A percentile compares a stretch with the other conserved stretches of the same genome.
phyloP scores from a whole-genome alignment of 768 basidiomycete species.

The Termitomyces titanicus region DNA sequence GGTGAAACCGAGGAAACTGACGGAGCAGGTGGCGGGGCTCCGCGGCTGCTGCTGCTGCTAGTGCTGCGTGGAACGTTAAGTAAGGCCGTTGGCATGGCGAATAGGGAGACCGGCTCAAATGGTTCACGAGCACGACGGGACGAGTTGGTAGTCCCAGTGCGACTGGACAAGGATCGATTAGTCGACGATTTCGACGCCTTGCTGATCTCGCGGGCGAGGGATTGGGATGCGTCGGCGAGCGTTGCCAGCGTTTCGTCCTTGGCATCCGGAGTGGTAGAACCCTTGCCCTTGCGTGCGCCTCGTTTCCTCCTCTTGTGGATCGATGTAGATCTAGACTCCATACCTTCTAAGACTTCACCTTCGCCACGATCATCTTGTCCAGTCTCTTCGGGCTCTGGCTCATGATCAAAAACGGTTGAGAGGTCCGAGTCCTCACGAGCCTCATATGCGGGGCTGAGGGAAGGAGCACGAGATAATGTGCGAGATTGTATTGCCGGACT shows the following conservation, averaged over 20 bases:
- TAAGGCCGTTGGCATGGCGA: slow-evolving; percentile 35
- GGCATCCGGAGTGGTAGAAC: slow-evolving; percentile 35
- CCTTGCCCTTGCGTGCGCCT: slow-evolving; percentile 81
- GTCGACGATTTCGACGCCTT: slow-evolving; percentile 50
- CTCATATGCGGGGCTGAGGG: slow-evolving; percentile 50
- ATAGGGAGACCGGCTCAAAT: slow-evolving; percentile 46
- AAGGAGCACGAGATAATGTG: slow-evolving; percentile 61
- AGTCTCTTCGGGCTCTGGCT: slow-evolving; percentile 41
- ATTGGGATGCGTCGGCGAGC: slow-evolving; percentile 77
- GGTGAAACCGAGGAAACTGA: slow-evolving; percentile 19
- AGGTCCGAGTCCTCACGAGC: slow-evolving; percentile 40
- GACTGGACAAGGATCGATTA: slow-evolving; percentile 27
- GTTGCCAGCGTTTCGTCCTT: slow-evolving; percentile 61
- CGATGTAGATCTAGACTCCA: slow-evolving; percentile 60
- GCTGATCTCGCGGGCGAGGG: slow-evolving; percentile 81
- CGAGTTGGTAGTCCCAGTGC: slow-evolving; percentile 18
- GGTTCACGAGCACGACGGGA: slow-evolving; percentile 24
- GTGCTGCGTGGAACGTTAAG: slow-evolving; percentile 21
- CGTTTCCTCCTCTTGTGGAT: slow-evolving; percentile 80
- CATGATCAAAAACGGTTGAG: slow-evolving; percentile 55
- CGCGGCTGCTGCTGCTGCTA: slow-evolving; percentile 16
- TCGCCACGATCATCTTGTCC: slow-evolving; percentile 38
- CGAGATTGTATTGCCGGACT: slow-evolving; percentile 53
- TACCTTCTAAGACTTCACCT: slow-evolving; percentile 30
- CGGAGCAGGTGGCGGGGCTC: slow-evolving; percentile 16